A percentile compares a stretch with the other conserved stretches of the same genome.
phyloP scores from a whole-genome alignment of 2,329 filamentous ascomycete species.

The Ophioceras dolichostomum region DNA sequence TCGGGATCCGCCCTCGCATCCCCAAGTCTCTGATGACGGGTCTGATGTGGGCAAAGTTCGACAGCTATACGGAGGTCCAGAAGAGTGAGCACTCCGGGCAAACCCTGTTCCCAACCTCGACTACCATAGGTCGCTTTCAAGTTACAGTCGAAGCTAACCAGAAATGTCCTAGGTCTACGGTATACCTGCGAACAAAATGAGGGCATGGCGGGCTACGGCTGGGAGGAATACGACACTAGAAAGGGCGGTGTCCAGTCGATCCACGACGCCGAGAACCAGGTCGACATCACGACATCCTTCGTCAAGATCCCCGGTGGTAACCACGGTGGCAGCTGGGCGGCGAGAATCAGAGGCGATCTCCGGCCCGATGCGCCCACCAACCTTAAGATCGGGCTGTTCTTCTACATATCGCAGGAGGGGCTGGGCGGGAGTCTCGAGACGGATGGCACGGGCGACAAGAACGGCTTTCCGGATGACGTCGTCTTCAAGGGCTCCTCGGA shows the following conservation, averaged over 20 bases:
- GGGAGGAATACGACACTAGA: conserved; percentile 92
- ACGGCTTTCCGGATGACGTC: conserved; percentile 47
- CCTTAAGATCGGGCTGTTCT: conserved; percentile 65
- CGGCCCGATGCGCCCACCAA: conserved; percentile 54
- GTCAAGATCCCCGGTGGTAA: conserved; percentile 80
- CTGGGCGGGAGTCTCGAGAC: conserved; percentile 49
- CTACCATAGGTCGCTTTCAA: too few species aligned
- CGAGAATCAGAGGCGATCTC: conserved; percentile 70
- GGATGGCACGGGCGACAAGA: conserved; percentile 32
- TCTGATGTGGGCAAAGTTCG: conserved; percentile 79
- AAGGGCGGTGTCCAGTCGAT: conserved; percentile 82
- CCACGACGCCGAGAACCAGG: conserved; percentile 74
- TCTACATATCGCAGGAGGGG: conserved; percentile 75
- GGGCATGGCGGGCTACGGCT: conserved; percentile 89
- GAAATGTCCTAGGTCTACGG: conserved; percentile 54
- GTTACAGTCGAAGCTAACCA: too few species aligned
- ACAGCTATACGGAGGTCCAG: conserved; percentile 65
- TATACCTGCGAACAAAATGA: conserved; percentile 95
- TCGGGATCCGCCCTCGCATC: conserved; percentile 73
- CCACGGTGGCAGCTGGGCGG: conserved; percentile 86
- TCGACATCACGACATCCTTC: conserved; percentile 89
- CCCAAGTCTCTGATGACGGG: conserved; percentile 73
- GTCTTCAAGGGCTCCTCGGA: conserved; percentile 57
- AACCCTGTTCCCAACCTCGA: neutral
- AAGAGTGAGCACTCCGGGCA: conserved; percentile 37